Conservation (phyloP, 192 early-diverging fungal genomes). For the Dissophora ornata region DNA sequence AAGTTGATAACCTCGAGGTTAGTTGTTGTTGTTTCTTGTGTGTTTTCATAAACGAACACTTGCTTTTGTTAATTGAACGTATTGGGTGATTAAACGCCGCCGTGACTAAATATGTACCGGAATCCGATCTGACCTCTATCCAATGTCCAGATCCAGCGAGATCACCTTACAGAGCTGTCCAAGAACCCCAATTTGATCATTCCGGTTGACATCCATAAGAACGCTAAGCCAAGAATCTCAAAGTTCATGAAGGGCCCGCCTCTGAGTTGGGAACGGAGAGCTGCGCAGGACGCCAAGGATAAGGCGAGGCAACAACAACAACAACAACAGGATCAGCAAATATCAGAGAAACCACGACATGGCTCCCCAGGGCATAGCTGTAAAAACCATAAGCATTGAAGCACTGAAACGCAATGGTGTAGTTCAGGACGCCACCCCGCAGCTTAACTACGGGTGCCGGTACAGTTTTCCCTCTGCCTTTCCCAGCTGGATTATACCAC, state of each 20-base stretch:
- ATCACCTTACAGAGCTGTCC: slow-evolving; percentile 43
- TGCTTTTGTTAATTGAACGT: too few relatives aligned
- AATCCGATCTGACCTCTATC: background rate
- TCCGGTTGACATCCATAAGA: slow-evolving; percentile 51
- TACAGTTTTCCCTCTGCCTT: too few relatives aligned
- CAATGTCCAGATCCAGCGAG: slow-evolving; percentile 37
- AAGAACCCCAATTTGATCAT: slow-evolving; percentile 53
- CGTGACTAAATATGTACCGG: background rate
- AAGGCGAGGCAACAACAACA: slow-evolving; percentile 19
- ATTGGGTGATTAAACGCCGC: too few relatives aligned
- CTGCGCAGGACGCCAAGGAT: slow-evolving; percentile 41
- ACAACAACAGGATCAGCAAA: background rate
- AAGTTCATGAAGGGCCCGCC: slow-evolving; percentile 50
- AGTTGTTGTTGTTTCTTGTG: background rate
- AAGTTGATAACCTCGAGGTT: slow-evolving; percentile 48
- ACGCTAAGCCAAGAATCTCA: slow-evolving; percentile 44
- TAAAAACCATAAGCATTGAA: slow-evolving; percentile 41
- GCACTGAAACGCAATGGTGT: too few relatives aligned
- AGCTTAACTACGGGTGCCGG: too few relatives aligned
- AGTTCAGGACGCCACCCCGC: too few relatives aligned
- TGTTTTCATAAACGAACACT: too few relatives aligned
- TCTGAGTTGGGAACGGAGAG: slow-evolving; percentile 48
- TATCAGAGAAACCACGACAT: slow-evolving; percentile 22
- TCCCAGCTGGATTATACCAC: too few relatives aligned
- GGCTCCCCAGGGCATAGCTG: slow-evolving; percentile 36